phyloP scores from a whole-genome alignment of 768 basidiomycete species.

The Amanita pallidorosea region DNA sequence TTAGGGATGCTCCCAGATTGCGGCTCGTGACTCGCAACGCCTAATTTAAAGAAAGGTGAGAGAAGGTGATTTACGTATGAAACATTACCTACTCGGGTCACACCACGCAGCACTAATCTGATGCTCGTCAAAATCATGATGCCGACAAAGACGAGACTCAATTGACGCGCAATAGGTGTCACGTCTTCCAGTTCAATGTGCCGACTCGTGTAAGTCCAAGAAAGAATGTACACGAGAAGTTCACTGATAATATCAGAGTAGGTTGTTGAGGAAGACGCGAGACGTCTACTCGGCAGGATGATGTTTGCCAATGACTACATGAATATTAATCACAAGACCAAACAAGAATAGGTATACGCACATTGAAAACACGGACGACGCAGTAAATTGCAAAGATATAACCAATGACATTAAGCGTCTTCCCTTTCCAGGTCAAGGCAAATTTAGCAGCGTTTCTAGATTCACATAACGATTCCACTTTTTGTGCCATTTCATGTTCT shows the following conservation, averaged over 20 bases:
- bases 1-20: slow-evolving; percentile 62
- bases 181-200: slow-evolving; percentile 22
- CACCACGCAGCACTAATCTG: slow-evolving; percentile 56
- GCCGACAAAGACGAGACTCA: slow-evolving; percentile 63
- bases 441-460: slow-evolving; percentile 39
- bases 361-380: slow-evolving; percentile 47
- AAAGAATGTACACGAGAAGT: slow-evolving; percentile 21
- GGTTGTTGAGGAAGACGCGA: slow-evolving; percentile 19
- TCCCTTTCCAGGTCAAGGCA: slow-evolving; percentile 44
- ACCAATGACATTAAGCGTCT: slow-evolving; percentile 33
- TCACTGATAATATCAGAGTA: slow-evolving; percentile 32
- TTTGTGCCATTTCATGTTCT: slow-evolving; percentile 55
- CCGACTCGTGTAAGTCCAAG: slow-evolving; percentile 12
- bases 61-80: slow-evolving; percentile 1
- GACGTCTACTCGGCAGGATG: slow-evolving; percentile 26
- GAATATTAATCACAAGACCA: background rate
- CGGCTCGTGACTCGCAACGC: slow-evolving; percentile 54
- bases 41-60: slow-evolving; percentile 18
- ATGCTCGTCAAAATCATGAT: slow-evolving; percentile 68
- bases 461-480: slow-evolving; percentile 38
- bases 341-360: slow-evolving; percentile 20
- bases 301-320: slow-evolving; percentile 39
- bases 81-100: slow-evolving; percentile 36
- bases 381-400: slow-evolving; percentile 60
- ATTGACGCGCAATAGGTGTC: slow-evolving; percentile 32